These are phyloP conservation scores for Panus rudis DNA, from an alignment of 768 basidiomycete genomes.

Conservation along the genomic window DNA sequence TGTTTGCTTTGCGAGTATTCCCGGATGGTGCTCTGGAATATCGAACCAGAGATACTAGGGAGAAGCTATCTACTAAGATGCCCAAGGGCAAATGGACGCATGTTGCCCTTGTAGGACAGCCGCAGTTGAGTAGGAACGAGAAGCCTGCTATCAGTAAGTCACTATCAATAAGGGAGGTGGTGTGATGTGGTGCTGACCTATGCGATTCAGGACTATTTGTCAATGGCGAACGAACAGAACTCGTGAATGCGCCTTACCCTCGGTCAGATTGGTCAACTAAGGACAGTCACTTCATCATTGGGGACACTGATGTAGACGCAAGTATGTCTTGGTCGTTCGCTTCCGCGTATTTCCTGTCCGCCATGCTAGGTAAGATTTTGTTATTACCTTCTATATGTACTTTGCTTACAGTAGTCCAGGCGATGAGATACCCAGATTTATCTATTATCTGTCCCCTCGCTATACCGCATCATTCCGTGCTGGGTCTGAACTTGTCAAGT, in stretches of 20 bases:
- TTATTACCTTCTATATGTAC: background rate
- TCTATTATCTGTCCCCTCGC: slow-evolving; percentile 77
- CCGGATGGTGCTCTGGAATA: slow-evolving; percentile 54
- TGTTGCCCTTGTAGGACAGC: slow-evolving; percentile 58
- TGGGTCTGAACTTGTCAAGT: slow-evolving; percentile 54
- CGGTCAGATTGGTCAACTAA: slow-evolving; percentile 34
- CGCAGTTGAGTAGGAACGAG: slow-evolving; percentile 42
- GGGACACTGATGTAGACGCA: slow-evolving; percentile 38
- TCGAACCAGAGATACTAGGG: slow-evolving; percentile 30
- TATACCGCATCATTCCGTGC: slow-evolving; percentile 77
- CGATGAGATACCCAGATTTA: slow-evolving; percentile 65
- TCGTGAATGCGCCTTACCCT: slow-evolving; percentile 60
- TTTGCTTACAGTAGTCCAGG: slow-evolving; percentile 28
- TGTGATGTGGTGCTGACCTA: background rate
- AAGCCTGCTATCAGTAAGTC: slow-evolving; percentile 53
- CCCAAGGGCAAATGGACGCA: slow-evolving; percentile 66
- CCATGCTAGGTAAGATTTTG: slow-evolving; percentile 44
- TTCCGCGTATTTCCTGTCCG: slow-evolving; percentile 54
- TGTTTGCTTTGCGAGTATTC: slow-evolving; percentile 42
- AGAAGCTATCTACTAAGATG: slow-evolving; percentile 36
- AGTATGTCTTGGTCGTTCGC: slow-evolving; percentile 63
- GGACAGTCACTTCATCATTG: slow-evolving; percentile 43
- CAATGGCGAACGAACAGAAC: slow-evolving; percentile 63
- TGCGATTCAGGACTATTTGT: slow-evolving; percentile 55
- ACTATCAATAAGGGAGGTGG: slow-evolving; percentile 1